Conservation (phyloP, 2,329 filamentous ascomycete genomes). For the Penicillium polonicum region DNA sequence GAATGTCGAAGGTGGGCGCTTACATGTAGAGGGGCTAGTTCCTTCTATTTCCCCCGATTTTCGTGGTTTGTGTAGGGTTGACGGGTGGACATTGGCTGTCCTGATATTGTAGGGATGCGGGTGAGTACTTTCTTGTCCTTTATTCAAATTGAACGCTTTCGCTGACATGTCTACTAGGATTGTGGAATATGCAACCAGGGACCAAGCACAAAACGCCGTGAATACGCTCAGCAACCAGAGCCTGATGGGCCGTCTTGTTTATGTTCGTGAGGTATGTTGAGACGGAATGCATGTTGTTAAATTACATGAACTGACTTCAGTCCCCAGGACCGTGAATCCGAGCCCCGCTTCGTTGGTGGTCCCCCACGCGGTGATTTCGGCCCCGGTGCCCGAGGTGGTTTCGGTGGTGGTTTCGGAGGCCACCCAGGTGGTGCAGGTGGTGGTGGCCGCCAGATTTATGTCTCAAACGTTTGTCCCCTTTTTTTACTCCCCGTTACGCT, state of each 20-base stretch:
- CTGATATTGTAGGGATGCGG: conserved; percentile 98
- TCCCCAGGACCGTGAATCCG: conserved; percentile 86
- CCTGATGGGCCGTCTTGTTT: conserved; percentile 96
- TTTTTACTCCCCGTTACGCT: conserved; percentile 12
- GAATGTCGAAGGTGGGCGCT: conserved; percentile 99
- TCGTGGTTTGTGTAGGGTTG: conserved; percentile 79
- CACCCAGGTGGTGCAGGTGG: conserved; percentile 49
- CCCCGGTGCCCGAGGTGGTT: conserved; percentile 43
- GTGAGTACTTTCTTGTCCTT: conserved; percentile 58
- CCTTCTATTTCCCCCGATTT: conserved; percentile 58
- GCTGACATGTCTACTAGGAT: conserved; percentile 62
- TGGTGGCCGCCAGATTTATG: conserved; percentile 86
- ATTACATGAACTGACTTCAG: background rate
- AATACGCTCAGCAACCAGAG: conserved; percentile 98
- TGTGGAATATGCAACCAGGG: conserved; percentile 99
- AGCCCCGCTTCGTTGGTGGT: conserved; percentile 88
- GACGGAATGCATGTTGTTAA: background rate
- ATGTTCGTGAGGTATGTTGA: conserved; percentile 81
- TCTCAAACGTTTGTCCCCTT: conserved; percentile 86
- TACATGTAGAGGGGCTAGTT: conserved; percentile 86
- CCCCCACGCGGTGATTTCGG: conserved; percentile 64
- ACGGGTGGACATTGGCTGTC: conserved; percentile 93
- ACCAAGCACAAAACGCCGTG: conserved; percentile 97
- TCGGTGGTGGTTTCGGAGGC: conserved; percentile 37
- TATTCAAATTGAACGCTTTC: background rate